A percentile compares a stretch with the other conserved stretches of the same genome.
These are phyloP conservation scores for Russula sp. DNA, from an alignment of 768 basidiomycete species.

Conservation along the genomic window DNA sequence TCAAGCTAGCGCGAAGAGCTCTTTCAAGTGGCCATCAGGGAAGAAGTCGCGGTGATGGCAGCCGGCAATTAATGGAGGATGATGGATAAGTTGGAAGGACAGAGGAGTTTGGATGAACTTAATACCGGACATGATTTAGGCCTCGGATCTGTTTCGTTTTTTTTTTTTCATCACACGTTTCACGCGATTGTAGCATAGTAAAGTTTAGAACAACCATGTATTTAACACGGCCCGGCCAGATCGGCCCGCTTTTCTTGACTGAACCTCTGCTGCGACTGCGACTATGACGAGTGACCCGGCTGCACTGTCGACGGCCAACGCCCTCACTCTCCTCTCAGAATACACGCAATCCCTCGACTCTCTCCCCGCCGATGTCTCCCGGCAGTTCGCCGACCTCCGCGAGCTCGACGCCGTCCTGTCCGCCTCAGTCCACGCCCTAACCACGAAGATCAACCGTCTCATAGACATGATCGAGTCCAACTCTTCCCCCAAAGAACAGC, in stretches of 20 bases:
- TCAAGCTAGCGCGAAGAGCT: neutral
- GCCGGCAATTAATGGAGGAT: too few species aligned
- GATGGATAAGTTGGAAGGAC: neutral
- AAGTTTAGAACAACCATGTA: too few species aligned
- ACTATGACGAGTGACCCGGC: constrained; percentile 33
- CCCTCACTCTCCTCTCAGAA: constrained; percentile 70
- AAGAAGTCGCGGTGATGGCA: constrained; percentile 23
- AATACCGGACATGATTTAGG: neutral
- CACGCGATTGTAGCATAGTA: too few species aligned
- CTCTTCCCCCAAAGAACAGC: constrained; percentile 58
- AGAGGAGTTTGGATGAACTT: too few species aligned
- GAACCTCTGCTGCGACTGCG: neutral
- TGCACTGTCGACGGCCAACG: constrained; percentile 48
- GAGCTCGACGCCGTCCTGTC: constrained; percentile 98
- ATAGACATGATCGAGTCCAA: constrained; percentile 72
- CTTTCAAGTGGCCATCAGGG: constrained; percentile 9
- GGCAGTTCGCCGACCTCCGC: constrained; percentile 91
- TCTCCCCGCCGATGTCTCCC: constrained; percentile 90
- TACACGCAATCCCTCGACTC: constrained; percentile 92
- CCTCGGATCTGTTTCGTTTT: neutral
- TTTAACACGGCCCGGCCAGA: neutral
- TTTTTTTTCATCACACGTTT: too few species aligned
- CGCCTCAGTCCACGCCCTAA: constrained; percentile 78
- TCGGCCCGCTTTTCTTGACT: neutral
- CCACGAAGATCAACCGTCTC: constrained; percentile 71